Base-by-base conservation (phyloP, 805 yeast genomes). In the Zygosaccharomyces gambellarensis region DNA sequence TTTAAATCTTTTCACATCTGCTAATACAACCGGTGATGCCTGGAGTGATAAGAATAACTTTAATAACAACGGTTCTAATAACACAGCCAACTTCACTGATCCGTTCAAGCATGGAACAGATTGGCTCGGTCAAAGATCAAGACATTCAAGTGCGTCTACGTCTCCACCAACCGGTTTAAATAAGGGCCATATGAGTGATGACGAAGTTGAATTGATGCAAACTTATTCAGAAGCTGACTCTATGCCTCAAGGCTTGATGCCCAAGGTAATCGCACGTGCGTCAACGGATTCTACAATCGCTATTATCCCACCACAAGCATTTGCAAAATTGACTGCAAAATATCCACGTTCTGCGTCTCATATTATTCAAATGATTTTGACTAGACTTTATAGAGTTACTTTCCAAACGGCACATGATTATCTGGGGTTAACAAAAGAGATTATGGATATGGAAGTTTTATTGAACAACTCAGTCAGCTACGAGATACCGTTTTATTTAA, bases 321-420 rank as follows among this genome's bases (percentile, higher is more conserved):
- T 92, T 58, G 76, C 79, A 48, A 73, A 85, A 47, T 76, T 92
- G 36, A 83, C 86, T 5, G 63, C 72, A 28, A 86, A 82, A 58
- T 88, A 83, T 62, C 98, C 98, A 5, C 80, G 86, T 54, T 87
- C 96, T 0, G 85, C 97, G 0, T 87, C 97, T 0, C 97, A 90
- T 65, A 90, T 94, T 28, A 92, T 92, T 11, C 96, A 95, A 59
- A 90, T 92, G 80, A 88, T 92, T 22, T 70, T 92, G 48, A 84
- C 95, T 1, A 78, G 96, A 53, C 74, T 94, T 46, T 88, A 89
- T 63, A 79, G 95, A 56, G 97, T 94, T 7, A 92, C 98, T 0
- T 82, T 92, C 67, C 90, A 87, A 61, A 87, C 97, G 0, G 87
- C 94, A 8, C 94, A 90, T 64, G 78, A 80, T 53, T 94, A 92